Conservation (phyloP, 169 alveolate species). For the Plasmodium ovale region DNA sequence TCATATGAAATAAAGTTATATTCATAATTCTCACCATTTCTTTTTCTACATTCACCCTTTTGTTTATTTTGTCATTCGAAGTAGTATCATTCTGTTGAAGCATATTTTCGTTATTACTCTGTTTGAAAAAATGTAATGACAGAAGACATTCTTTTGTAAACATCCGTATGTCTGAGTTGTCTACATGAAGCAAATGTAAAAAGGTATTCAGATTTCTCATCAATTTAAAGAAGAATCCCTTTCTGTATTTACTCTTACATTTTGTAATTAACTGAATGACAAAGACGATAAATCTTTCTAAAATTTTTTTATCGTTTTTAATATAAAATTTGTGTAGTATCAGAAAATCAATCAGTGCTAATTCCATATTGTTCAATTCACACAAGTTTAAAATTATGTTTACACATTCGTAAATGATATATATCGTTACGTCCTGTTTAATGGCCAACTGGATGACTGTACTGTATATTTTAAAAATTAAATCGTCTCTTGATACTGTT, state of each 20-base stretch:
- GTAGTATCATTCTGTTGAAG: not conserved
- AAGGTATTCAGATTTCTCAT: conserved; percentile 9
- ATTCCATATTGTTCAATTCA: conserved; percentile 18
- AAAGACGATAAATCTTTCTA: conserved; percentile 49
- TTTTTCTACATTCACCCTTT: not conserved
- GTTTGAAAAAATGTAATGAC: not conserved
- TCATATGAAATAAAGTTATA: conserved; percentile 28
- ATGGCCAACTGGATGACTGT: conserved; percentile 36
- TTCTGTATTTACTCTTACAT: conserved; percentile 2
- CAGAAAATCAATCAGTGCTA: conserved; percentile 24
- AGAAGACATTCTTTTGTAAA: conserved; percentile 12
- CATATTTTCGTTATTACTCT: not conserved
- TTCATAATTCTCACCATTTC: conserved; percentile 20
- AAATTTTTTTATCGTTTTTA: conserved; percentile 12
- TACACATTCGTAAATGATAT: conserved; percentile 54
- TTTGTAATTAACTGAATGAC: conserved; percentile 14
- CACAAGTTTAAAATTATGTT: conserved; percentile 26
- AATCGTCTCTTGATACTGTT: not conserved
- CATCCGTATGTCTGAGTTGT: conserved; percentile 25
- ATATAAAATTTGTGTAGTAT: conserved; percentile 29
- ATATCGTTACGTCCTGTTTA: conserved; percentile 30
- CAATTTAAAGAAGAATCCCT: conserved; percentile 8
- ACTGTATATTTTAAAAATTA: conserved; percentile 26
- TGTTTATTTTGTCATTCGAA: not conserved
- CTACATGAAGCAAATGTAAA: conserved; percentile 16